Evolutionary conservation across 2,329 filamentous ascomycete species (phyloP).

Genomic region (Clarireedia monteithiana): DNA sequence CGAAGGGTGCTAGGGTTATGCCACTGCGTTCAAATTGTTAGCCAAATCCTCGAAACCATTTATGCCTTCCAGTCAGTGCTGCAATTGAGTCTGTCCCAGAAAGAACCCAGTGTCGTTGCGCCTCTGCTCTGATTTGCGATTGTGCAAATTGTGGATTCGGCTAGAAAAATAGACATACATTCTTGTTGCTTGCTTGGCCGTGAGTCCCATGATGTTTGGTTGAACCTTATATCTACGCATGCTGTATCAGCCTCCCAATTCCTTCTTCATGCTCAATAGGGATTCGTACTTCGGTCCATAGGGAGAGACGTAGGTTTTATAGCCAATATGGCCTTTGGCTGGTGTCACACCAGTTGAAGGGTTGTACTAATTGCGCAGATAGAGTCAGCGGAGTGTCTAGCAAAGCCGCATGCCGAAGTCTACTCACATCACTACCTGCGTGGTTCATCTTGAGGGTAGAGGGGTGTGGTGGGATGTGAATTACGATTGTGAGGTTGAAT

Average conservation of each 20-base stretch:
- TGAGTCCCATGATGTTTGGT: slow-evolving; percentile 47
- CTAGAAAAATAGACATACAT: slow-evolving; percentile 36
- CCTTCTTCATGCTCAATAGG: not conserved
- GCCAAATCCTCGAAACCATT: not conserved
- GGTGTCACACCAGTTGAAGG: slow-evolving; percentile 17
- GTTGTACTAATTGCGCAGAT: slow-evolving; percentile 13
- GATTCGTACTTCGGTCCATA: slow-evolving; percentile 58
- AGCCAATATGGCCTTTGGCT: slow-evolving; percentile 9
- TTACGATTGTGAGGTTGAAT: slow-evolving; percentile 2
- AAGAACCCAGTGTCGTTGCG: not conserved
- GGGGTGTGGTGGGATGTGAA: not conserved
- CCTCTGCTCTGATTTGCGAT: no score
- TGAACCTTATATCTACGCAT: slow-evolving; percentile 49
- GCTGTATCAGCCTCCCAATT: slow-evolving; percentile 9
- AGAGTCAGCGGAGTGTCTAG: not conserved
- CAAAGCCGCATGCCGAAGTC: not conserved
- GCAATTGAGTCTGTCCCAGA: not conserved
- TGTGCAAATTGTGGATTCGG: no score
- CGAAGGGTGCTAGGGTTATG: slow-evolving; percentile 45
- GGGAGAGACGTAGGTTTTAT: slow-evolving; percentile 47
- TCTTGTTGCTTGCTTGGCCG: slow-evolving; percentile 38
- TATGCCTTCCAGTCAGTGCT: no score
- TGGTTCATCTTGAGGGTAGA: slow-evolving; percentile 4
- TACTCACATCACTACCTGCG: slow-evolving; percentile 2
- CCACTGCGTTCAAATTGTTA: slow-evolving; percentile 34